Evolutionary conservation across 345 rosid species (phyloP).

Genomic region (Schrenkiella parvula): DNA sequence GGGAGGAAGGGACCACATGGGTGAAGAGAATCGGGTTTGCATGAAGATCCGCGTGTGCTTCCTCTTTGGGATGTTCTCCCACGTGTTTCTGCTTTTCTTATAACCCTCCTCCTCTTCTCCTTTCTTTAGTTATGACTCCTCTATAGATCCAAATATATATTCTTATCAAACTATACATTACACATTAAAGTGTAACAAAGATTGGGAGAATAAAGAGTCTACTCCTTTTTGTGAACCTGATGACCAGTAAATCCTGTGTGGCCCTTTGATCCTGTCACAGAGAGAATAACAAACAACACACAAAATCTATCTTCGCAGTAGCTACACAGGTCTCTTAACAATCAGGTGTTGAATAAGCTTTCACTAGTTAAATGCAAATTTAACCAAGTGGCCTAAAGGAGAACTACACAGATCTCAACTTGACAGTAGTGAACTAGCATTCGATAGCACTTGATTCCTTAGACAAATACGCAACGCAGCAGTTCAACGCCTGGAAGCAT

Average conservation of each 20-base stretch:
- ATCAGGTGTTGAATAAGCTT: background rate
- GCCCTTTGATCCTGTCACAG: background rate
- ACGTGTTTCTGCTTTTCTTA: conserved; percentile 30
- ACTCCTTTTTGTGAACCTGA: background rate
- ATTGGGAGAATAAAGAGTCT: background rate
- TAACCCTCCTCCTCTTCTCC: background rate
- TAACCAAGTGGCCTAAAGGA: background rate
- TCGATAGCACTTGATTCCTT: background rate
- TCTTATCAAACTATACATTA: background rate
- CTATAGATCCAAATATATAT: background rate
- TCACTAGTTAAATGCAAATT: background rate
- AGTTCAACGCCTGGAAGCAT: background rate
- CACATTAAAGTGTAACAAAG: background rate
- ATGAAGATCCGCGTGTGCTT: conserved; percentile 43
- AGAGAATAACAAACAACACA: background rate
- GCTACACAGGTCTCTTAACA: background rate
- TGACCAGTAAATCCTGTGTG: background rate
- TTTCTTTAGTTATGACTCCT: background rate
- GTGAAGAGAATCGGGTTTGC: conserved; percentile 26
- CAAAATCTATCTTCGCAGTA: background rate
- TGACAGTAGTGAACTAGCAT: background rate
- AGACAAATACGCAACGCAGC: background rate
- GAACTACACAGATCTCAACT: background rate
- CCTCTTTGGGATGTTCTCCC: conserved; percentile 36
- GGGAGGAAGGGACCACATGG: conserved; percentile 31